phyloP scores from a whole-genome alignment of 73 alveolate species.

The Paramecium bursaria region DNA sequence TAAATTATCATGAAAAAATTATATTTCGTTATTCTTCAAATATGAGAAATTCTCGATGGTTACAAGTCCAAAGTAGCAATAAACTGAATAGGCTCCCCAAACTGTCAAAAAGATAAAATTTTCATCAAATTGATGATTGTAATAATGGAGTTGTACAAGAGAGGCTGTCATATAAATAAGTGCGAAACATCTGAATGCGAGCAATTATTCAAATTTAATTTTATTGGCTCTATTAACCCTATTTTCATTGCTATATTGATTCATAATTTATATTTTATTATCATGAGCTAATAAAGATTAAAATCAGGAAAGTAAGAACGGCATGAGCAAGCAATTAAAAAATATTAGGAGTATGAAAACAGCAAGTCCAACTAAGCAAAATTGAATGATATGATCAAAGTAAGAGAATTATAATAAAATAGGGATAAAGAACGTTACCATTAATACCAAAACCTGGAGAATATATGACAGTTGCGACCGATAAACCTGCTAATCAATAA shows the following conservation, averaged over 20 bases:
- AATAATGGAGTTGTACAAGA: not conserved
- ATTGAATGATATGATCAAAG: conserved; percentile 45
- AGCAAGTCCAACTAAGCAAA: conserved; percentile 42
- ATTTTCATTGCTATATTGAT: not conserved
- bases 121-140: not conserved
- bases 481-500: conserved; percentile 17
- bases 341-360: conserved; percentile 55
- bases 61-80: conserved; percentile 29
- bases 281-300: not conserved
- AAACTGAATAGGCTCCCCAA: conserved; percentile 40
- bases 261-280: no score
- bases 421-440: conserved; percentile 42
- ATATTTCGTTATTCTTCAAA: not conserved
- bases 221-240: no score
- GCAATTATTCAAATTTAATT: not conserved
- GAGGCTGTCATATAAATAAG: conserved; percentile 15
- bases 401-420: not conserved
- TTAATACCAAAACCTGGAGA: conserved; percentile 56
- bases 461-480: conserved; percentile 41
- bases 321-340: conserved; percentile 35
- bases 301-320: conserved; percentile 28
- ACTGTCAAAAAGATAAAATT: conserved; percentile 37
- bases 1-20: conserved; percentile 16
- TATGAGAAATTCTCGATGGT: conserved; percentile 26
- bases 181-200: conserved; percentile 1